Base-by-base conservation (phyloP, 2,329 filamentous ascomycete genomes). In the Graphilbum fragrans region DNA sequence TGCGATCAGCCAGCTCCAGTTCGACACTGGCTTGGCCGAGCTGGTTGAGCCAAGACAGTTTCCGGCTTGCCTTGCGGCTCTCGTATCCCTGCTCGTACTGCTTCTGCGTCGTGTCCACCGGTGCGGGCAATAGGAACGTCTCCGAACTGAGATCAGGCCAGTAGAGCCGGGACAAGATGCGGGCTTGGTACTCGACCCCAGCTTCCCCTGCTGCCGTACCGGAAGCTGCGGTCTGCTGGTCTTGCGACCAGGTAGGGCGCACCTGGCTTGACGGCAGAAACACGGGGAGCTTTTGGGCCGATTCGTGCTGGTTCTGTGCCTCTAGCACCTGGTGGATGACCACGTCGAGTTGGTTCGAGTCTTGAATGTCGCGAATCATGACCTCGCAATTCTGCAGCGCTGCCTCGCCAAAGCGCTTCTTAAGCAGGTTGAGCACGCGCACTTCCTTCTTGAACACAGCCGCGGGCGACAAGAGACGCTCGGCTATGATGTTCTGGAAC, bases 361-460 rank as follows among this genome's bases (percentile, higher is more conserved):
- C 88, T 49, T 83, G 74, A 29, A 96, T 83, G 57, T 98, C 92
- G 48, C 82, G 85, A 43, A 98, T 74, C 92, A 98, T 98, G 53
- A 98, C 92, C 56, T 98, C 90, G 59, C 88, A 95, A 38, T 85
- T 84, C 57, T 96, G 92, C 36, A 98, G 66, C 16, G 86, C 79
- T 22, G 74, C 72, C 49, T 95, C 86, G 20, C 90, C 90, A 43
- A 95, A 88, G 9, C 88, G 79, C 46, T 85, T 72, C 63, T 95
- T 95, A 45, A 98, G 72, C 10, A 96, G 71, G 43, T 90, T 80
- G 6, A 96, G 70, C 5, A 95, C 83, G 42, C 83, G 81, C 41
- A 85, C 74, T 59, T 82, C 92, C 57, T 86, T 86, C 45, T 82
- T 73, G 51, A 87, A 93, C 20, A 74, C 69, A 17, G 73, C 67